Percentiles rank a stretch among this genome's conserved stretches.
phyloP scores from a whole-genome alignment of 1,284 basidiomycete species.

The Phellinidium pouzarii region DNA sequence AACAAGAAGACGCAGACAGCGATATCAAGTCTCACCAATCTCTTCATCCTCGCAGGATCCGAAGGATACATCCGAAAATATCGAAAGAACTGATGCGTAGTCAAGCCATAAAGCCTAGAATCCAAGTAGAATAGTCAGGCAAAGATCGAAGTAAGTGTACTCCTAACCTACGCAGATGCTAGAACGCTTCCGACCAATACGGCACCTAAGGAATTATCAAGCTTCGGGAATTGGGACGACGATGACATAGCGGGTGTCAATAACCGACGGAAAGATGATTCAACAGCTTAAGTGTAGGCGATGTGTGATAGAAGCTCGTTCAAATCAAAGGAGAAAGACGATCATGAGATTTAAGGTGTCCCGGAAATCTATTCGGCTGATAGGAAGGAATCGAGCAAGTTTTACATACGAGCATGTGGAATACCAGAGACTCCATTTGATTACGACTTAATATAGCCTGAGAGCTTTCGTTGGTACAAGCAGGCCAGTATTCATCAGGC shows the following conservation, averaged over 20 bases:
- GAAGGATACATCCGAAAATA: constrained; percentile 3
- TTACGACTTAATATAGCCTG: neutral
- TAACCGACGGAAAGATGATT: neutral
- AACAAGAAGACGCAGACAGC: neutral
- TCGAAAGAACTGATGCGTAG: constrained; percentile 5
- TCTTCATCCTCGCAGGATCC: neutral
- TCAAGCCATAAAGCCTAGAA: constrained; percentile 1
- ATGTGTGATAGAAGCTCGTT: too few relatives aligned
- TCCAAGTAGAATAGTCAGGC: neutral
- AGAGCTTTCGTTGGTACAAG: neutral
- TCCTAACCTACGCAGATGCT: neutral
- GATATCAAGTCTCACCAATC: neutral
- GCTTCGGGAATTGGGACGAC: neutral
- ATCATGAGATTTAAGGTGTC: neutral
- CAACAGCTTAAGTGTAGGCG: too few relatives aligned
- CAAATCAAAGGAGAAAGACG: too few relatives aligned
- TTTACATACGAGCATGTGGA: neutral
- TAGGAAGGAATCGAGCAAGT: neutral
- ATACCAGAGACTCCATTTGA: neutral
- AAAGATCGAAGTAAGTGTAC: neutral
- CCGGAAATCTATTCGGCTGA: neutral
- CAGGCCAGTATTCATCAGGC: too few relatives aligned
- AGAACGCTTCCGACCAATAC: neutral
- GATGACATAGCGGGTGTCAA: neutral
- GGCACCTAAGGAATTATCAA: constrained; percentile 1